Percentiles rank a stretch among this genome's conserved stretches.
These are phyloP conservation scores for Hippophae tibetana DNA, from an alignment of 306 rosid species.

Conservation along the genomic window DNA sequence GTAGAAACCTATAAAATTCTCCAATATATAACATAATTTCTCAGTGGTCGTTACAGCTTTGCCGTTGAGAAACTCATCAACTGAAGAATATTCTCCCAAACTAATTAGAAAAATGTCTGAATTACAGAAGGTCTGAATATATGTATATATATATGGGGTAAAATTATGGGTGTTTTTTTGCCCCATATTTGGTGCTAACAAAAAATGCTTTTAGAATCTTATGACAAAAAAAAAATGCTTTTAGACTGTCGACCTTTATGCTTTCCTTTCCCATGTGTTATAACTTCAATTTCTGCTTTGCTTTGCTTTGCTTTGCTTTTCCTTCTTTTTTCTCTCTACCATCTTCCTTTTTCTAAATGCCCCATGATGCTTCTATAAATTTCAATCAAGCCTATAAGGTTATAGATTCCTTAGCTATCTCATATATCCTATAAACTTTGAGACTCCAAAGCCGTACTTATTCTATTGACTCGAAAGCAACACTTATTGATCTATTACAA, in stretches of 20 bases:
- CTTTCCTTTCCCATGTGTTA: not conserved
- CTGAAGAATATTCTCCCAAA: constrained; percentile 14
- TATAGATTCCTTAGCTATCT: no score
- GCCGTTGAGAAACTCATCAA: constrained; percentile 18
- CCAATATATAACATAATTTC: not conserved
- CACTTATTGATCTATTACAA: no score
- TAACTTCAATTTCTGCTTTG: not conserved
- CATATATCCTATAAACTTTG: no score
- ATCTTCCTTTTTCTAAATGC: constrained; percentile 15
- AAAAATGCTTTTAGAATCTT: not conserved
- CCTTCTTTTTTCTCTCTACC: not conserved
- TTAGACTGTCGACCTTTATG: constrained; percentile 18
- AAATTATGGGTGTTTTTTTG: no score
- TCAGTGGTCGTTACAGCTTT: constrained; percentile 17
- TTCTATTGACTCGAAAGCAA: no score
- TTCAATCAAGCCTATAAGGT: no score
- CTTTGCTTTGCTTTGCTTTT: not conserved
- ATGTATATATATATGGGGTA: no score
- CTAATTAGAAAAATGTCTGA: no score
- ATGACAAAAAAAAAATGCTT: not conserved
- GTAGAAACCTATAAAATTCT: not conserved
- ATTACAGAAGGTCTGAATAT: no score
- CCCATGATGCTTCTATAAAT: not conserved
- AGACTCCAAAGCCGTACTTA: no score
- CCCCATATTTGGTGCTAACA: constrained; percentile 12